These are phyloP conservation scores for Stemphylium lycopersici DNA, from an alignment of 2,329 filamentous ascomycete genomes.

Conservation along the genomic window DNA sequence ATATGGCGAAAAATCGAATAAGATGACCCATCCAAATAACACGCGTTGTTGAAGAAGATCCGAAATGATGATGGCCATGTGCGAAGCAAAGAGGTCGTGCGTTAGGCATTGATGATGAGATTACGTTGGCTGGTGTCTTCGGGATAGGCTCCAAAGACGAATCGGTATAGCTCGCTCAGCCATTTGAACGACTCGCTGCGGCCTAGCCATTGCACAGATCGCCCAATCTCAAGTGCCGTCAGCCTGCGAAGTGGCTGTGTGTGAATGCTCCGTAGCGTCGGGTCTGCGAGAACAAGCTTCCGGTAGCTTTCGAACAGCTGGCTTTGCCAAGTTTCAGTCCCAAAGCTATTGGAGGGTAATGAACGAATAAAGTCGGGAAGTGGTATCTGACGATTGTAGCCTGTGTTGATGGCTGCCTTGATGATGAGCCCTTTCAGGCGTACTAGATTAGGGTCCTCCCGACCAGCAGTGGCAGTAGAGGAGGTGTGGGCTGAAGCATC, in stretches of 20 bases:
- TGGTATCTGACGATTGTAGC: slow-evolving; percentile 70
- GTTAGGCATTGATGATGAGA: slow-evolving; percentile 60
- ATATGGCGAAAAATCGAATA: slow-evolving; percentile 33
- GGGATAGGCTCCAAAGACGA: slow-evolving; percentile 83
- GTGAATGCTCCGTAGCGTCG: slow-evolving; percentile 60
- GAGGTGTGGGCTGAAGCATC: slow-evolving; percentile 69
- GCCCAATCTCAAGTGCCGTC: slow-evolving; percentile 76
- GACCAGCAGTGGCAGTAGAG: slow-evolving; percentile 69
- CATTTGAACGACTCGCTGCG: slow-evolving; percentile 76
- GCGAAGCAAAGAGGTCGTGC: neutral
- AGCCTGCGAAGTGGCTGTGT: slow-evolving; percentile 66
- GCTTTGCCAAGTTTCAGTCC: slow-evolving; percentile 71
- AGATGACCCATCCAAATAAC: slow-evolving; percentile 14
- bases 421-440: slow-evolving; percentile 80
- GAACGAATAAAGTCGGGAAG: slow-evolving; percentile 78
- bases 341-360: slow-evolving; percentile 79
- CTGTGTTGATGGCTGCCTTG: slow-evolving; percentile 84
- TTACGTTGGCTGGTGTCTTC: slow-evolving; percentile 77
- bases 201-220: slow-evolving; percentile 78
- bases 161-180: slow-evolving; percentile 78
- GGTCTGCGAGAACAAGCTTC: slow-evolving; percentile 76
- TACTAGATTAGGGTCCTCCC: slow-evolving; percentile 77
- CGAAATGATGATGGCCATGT: slow-evolving; percentile 3
- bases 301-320: slow-evolving; percentile 79
- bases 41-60: slow-evolving; percentile 1